These are phyloP conservation scores for Shiraia bambusicola DNA, from an alignment of 2,329 filamentous ascomycete genomes.

Conservation along the genomic window DNA sequence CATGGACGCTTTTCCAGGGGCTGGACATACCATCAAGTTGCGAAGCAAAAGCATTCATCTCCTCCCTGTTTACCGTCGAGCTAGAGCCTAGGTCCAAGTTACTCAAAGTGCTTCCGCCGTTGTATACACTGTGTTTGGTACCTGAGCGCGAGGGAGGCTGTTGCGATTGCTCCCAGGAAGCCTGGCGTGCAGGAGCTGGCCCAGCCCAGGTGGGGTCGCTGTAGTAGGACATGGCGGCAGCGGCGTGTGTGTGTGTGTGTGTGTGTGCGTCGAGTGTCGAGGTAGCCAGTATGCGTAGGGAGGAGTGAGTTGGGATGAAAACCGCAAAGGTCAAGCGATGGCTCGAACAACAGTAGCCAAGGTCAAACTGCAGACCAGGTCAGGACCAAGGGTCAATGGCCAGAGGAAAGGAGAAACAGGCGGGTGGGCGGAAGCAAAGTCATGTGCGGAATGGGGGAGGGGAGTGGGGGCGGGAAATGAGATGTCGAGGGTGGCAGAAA, in stretches of 20 bases:
- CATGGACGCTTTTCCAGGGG: background rate
- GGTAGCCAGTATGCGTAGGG: background rate
- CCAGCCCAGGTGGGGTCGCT: conserved; percentile 64
- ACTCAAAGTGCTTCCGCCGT: conserved; percentile 20
- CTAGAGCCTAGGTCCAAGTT: conserved; percentile 63
- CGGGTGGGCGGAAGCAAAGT: conserved; percentile 15
- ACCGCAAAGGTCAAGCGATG: conserved; percentile 12
- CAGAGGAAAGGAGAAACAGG: conserved; percentile 13
- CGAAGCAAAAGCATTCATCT: conserved; percentile 75
- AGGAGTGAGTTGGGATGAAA: conserved; percentile 13
- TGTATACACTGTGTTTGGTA: conserved; percentile 45
- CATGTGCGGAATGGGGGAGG: conserved; percentile 27
- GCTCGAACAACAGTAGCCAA: conserved; percentile 8
- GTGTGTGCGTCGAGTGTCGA: too few species aligned
- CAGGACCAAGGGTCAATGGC: conserved; percentile 19
- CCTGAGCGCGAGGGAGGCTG: conserved; percentile 71
- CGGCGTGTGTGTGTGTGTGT: too few species aligned
- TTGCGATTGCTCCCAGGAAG: conserved; percentile 71
- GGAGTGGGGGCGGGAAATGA: conserved; percentile 37
- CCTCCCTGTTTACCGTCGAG: conserved; percentile 67
- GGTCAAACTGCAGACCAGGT: conserved; percentile 19
- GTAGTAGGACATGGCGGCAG: conserved; percentile 64
- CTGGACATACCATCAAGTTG: conserved; percentile 81
- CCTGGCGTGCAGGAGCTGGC: conserved; percentile 62
- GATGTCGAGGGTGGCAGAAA: conserved; percentile 31